These are phyloP conservation scores for Isoetes taiwanensis DNA, from an alignment of 75 land plant species.

Conservation along the genomic window DNA sequence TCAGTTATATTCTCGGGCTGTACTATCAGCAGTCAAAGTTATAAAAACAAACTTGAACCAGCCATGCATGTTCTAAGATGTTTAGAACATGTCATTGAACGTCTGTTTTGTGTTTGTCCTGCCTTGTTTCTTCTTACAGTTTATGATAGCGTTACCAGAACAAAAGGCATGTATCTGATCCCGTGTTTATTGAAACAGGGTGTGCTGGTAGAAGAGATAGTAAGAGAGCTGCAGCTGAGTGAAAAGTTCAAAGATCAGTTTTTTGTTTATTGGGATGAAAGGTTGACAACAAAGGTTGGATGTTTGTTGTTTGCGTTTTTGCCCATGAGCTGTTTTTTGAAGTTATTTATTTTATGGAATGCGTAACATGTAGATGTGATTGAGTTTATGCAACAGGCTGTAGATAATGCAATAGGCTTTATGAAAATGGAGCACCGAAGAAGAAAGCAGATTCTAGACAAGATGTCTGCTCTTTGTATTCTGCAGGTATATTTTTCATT, in stretches of 20 bases:
- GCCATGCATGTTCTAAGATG: too few relatives aligned
- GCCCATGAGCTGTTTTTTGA: background rate
- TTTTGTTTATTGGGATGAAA: constrained; percentile 77
- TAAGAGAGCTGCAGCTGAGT: constrained; percentile 44
- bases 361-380: background rate
- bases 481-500: constrained; percentile 81
- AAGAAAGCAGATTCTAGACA: constrained; percentile 45
- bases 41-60: too few relatives aligned
- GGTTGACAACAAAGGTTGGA: constrained; percentile 55
- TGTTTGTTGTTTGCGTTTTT: background rate
- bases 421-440: constrained; percentile 39
- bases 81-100: too few relatives aligned
- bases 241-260: constrained; percentile 37
- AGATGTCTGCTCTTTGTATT: constrained; percentile 84
- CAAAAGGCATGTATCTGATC: background rate
- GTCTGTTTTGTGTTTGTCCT: too few relatives aligned
- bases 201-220: constrained; percentile 37
- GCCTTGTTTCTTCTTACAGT: too few relatives aligned
- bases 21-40: too few relatives aligned
- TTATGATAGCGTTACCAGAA: too few relatives aligned
- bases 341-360: background rate
- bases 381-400: constrained; percentile 29
- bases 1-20: background rate
- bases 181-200: constrained; percentile 17
- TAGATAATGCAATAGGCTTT: constrained; percentile 44